Evolutionary conservation across 768 basidiomycete species (phyloP).

Genomic region (Collybia sp.): DNA sequence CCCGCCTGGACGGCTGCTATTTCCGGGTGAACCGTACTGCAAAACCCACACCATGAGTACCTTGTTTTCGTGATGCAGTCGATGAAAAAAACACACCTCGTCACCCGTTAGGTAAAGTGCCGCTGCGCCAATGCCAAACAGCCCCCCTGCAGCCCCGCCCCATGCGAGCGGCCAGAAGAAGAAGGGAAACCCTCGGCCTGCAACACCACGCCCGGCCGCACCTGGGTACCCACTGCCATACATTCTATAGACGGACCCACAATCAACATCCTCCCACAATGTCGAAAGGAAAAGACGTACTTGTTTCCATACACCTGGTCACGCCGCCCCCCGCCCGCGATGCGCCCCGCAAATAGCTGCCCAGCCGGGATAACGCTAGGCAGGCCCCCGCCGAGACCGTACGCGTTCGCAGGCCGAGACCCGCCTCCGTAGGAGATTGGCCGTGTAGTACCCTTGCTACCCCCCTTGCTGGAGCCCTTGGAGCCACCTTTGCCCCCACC

Average conservation of each 20-base stretch:
- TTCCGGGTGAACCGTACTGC: conserved; percentile 44
- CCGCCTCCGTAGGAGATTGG: conserved; percentile 9
- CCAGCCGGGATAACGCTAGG: conserved; percentile 29
- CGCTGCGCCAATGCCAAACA: conserved; percentile 3
- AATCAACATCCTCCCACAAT: not conserved
- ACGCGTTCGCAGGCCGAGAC: conserved; percentile 9
- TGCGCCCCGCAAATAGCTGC: conserved; percentile 32
- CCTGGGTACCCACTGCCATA: conserved; percentile 59
- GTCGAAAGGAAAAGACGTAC: conserved; percentile 17
- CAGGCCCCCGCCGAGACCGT: conserved; percentile 17
- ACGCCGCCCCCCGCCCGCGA: conserved; percentile 41
- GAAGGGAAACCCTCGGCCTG: conserved; percentile 45
- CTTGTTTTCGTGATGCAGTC: not conserved
- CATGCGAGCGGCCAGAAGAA: conserved; percentile 55
- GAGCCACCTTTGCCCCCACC: not conserved
- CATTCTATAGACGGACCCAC: conserved; percentile 20
- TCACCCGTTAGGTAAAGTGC: conserved; percentile 18
- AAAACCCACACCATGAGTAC: conserved; percentile 1
- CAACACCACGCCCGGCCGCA: conserved; percentile 30
- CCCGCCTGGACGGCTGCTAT: conserved; percentile 43
- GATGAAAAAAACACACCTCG: conserved; percentile 29
- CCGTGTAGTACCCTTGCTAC: not conserved
- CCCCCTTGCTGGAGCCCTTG: not conserved
- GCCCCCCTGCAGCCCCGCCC: conserved; percentile 21
- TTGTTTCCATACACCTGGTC: conserved; percentile 31